Evolutionary conservation across 2,329 filamentous ascomycete species (phyloP).

Genomic region (Lachnellula cervina): DNA sequence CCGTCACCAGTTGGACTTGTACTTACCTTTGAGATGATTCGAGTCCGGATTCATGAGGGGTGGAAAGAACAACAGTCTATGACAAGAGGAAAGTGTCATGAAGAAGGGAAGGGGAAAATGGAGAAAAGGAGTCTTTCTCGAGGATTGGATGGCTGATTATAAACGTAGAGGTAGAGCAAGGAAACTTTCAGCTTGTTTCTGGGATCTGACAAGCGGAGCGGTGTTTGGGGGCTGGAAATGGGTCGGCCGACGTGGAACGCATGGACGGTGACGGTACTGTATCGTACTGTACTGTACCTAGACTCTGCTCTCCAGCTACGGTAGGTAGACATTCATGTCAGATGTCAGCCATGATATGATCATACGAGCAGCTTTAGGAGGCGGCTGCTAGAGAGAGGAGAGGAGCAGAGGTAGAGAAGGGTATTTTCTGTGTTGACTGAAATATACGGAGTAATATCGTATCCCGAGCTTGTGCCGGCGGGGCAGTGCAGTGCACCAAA

Average conservation of each 20-base stretch:
- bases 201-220: slow-evolving; percentile 3
- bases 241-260: neutral
- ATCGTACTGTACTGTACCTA: neutral
- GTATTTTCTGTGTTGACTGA: neutral
- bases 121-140: neutral
- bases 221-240: neutral
- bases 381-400: neutral
- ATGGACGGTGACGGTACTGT: too few relatives aligned
- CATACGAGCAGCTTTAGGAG: neutral
- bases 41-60: slow-evolving; percentile 5
- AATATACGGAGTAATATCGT: neutral
- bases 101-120: too few relatives aligned
- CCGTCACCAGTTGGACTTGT: neutral
- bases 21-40: slow-evolving; percentile 5
- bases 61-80: neutral
- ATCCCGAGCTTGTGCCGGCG: neutral
- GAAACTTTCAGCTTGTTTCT: neutral
- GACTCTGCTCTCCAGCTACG: too few relatives aligned
- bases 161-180: neutral
- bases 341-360: neutral
- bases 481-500: too few relatives aligned
- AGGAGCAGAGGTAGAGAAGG: neutral
- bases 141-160: neutral
- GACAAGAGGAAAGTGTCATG: neutral
- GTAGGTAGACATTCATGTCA: too few relatives aligned